These are phyloP conservation scores for Monosporozyma aquatica DNA, from an alignment of 805 yeast species.

Conservation along the genomic window DNA sequence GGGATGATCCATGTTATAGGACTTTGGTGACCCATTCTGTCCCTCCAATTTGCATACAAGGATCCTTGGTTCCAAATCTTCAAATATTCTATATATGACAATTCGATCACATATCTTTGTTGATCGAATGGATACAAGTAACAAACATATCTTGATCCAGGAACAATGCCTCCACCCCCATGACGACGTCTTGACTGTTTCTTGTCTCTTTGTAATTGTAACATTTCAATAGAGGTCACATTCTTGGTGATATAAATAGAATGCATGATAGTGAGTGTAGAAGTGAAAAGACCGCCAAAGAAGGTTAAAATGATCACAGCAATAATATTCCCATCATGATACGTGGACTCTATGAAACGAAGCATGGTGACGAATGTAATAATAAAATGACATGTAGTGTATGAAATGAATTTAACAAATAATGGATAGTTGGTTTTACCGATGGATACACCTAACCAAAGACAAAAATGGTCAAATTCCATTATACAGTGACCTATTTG, in stretches of 20 bases:
- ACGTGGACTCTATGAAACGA: constrained; percentile 22
- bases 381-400: constrained; percentile 33
- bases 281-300: constrained; percentile 34
- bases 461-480: constrained; percentile 75
- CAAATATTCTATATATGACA: constrained; percentile 22
- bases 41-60: constrained; percentile 19
- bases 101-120: constrained; percentile 38
- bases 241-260: constrained; percentile 38
- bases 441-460: constrained; percentile 64
- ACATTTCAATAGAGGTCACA: constrained; percentile 46
- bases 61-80: constrained; percentile 20
- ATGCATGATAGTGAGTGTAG: constrained; percentile 37
- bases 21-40: constrained; percentile 5
- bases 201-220: not conserved
- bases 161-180: too few species aligned
- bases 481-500: constrained; percentile 51
- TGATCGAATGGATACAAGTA: too few species aligned
- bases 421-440: constrained; percentile 57
- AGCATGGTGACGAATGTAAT: constrained; percentile 34
- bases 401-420: constrained; percentile 45
- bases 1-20: not conserved
- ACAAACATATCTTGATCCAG: too few species aligned
- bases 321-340: constrained; percentile 41
- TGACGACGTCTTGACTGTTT: constrained; percentile 9
- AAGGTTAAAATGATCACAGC: constrained; percentile 38